Base-by-base conservation (phyloP, 768 basidiomycete species). In the Termitomyces sp. region DNA sequence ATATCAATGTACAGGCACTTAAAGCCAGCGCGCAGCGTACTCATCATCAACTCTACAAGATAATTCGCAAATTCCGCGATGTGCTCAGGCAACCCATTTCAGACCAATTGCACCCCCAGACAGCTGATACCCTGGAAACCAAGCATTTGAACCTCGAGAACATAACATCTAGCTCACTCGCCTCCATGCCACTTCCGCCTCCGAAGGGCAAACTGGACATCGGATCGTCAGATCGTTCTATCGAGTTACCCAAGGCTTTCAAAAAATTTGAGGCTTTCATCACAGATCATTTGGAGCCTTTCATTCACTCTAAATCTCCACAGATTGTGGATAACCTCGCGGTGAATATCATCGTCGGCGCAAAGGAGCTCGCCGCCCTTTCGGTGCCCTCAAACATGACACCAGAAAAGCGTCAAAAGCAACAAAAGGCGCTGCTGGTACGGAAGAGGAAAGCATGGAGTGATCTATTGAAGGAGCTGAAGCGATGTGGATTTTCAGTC, bases 1-100 rank as follows among this genome's bases (percentile, higher is more conserved):
- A 99, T 65, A 75, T 94, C 65, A 99, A 98, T 64, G 89, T 98
- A 10, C 87, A 91, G 59, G 94, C 97, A 2, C 77, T 99, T 55
- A 90, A 88, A 68, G 86, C 89, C 57, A 97, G 94, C 65, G 94
- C 97, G 0, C 84, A 89, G 56, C 84, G 78, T 63, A 93, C 93
- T 1, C 97, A 99, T 67, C 86, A 85, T 56, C 91, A 95, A 59
- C 74, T 99, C 2, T 94, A 92, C 80, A 93, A 91, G 68, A 80
- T 84, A 59, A 81, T 98, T 56, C 83, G 92, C 50, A 97, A 93
- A 73, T 96, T 94, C 75, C 83, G 93, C n/a, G 88, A 92, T 43
- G 68, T 91, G 22, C 76, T 98, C n/a, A 82, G 86, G 44, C 84
- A 90, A 66, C 87, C 94, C 7, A 73, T 83, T 45, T 55, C 64